Base-by-base conservation (phyloP, 2,329 filamentous ascomycete species). In the Colletotrichum neosansevieriae region DNA sequence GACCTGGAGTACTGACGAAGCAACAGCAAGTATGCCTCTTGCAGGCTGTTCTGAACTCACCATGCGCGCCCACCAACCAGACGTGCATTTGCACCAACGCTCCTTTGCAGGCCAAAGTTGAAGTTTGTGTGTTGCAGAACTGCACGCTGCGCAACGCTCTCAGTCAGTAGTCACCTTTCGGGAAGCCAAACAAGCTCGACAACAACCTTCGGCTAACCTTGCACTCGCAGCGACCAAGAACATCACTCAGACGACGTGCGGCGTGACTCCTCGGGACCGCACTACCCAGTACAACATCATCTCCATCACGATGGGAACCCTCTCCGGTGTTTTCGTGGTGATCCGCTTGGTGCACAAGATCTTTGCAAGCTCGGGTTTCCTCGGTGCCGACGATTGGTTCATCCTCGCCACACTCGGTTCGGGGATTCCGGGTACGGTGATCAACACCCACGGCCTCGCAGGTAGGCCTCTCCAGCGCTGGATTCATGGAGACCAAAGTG, bases 311-410 rank as follows among this genome's bases (percentile, higher is more conserved):
- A 72, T 82, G 10, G 77, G 76, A 36, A 72, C 76, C 6, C 72
- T 84, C 3, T 78, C 80, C 2, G 78, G 73, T 57, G 67, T 79
- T 21, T 83, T 84, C 61, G 75, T 85, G 15, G 62, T 80, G 2
- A 75, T 83, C 11, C 81, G 85, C 19, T 77, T 85, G 7, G 73
- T 69, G 1, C 79, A 74, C 47, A 79, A 78, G 61, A 64, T 81
- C 15, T 78, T 80, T 29, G 72, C 76, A 9, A 71, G 74, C 3
- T 79, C 78, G 40, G 63, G 78, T 0, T 74, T 75, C 0, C 76
- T 84, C 12, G 80, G 76, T 0, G 69, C 80, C 1, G 81, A 83
- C 60, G 81, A 83, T 64, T 78, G 76, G 71, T 75, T 79, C 38
- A 77, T 79, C 15, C 65, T 78, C 6, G 24, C 74, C 7, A 73